Base-by-base conservation (phyloP, 768 basidiomycete genomes). In the Terana coerulea region DNA sequence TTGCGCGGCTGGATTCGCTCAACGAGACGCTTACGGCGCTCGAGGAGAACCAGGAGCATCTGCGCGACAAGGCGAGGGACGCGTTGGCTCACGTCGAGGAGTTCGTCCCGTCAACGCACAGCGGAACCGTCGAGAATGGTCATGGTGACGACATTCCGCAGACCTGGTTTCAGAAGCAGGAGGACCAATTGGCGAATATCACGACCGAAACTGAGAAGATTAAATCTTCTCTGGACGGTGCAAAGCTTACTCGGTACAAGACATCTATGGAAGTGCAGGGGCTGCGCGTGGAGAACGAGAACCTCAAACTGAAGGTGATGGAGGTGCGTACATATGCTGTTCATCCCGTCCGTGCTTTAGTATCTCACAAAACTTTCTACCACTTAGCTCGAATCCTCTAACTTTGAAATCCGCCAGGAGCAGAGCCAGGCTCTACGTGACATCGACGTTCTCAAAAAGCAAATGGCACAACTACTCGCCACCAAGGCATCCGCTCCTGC, bases 221-320 rank as follows among this genome's bases (percentile, higher is more conserved):
- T 10, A 34, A 17, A 14, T 7, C 6, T n/a, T n/a, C n/a, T n/a
- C n/a, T n/a, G 5, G 33, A 49, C 5, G 35, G 36, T 14, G 34
- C 15, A 7, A 19, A 37, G 17, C 28, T 39, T 7, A 15, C 37
- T 22, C 34, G 25, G 17, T 15, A 22, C 11, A 39, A n/a, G 25
- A 4, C 9, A 17, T 9, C 25, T 8, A 49, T 49, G 3, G 47
- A 49, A 8, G 15, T 37, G 19, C 47, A 49, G 37, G 22, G 36
- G 5, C 35, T 49, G 22, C 47, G 47, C 15, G 35, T 25, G 15
- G 47, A 49, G 29, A 25, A 49, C 26, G 47, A 49, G 34, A 5
- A 15, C 22, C 47, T 49, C 14, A 49, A 28, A 36, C 14, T 40
- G 24, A 34, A 21, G 25, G 11, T 49, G 3, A n/a, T 21, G 17